phyloP scores from a whole-genome alignment of 192 early-diverging fungal genomes.

The Backusella tuberculispora region DNA sequence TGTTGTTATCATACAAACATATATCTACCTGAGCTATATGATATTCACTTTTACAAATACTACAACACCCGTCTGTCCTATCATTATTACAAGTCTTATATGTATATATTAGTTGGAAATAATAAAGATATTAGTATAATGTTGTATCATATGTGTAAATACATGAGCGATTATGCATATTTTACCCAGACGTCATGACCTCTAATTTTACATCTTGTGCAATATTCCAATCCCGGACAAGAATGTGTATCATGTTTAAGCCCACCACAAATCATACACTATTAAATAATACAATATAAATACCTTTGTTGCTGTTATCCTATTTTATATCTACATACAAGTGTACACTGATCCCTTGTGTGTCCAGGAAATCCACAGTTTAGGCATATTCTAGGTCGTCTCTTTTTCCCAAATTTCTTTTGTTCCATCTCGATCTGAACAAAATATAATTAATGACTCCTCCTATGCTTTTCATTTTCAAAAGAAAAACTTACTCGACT shows the following conservation, averaged over 20 bases:
- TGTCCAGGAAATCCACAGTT: neutral
- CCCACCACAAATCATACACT: neutral
- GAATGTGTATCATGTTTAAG: neutral
- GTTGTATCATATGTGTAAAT: too few relatives aligned
- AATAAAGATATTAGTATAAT: too few relatives aligned
- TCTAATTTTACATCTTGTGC: constrained; percentile 1
- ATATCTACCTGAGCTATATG: neutral
- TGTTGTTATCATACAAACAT: neutral
- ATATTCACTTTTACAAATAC: neutral
- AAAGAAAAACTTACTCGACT: neutral
- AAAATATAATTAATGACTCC: neutral
- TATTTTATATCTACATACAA: neutral
- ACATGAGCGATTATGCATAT: neutral
- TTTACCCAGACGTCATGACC: neutral
- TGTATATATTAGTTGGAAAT: too few relatives aligned
- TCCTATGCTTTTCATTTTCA: neutral
- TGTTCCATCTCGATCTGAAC: neutral
- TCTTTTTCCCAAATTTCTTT: neutral
- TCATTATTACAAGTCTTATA: too few relatives aligned
- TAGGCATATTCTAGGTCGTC: neutral
- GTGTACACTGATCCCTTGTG: neutral
- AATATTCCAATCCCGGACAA: neutral
- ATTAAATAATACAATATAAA: neutral
- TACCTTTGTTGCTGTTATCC: neutral
- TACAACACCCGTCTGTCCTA: neutral